Percentiles rank a stretch among this genome's conserved stretches.
phyloP scores from a whole-genome alignment of 495 filamentous ascomycete genomes.

The Annulohypoxylon bovei region DNA sequence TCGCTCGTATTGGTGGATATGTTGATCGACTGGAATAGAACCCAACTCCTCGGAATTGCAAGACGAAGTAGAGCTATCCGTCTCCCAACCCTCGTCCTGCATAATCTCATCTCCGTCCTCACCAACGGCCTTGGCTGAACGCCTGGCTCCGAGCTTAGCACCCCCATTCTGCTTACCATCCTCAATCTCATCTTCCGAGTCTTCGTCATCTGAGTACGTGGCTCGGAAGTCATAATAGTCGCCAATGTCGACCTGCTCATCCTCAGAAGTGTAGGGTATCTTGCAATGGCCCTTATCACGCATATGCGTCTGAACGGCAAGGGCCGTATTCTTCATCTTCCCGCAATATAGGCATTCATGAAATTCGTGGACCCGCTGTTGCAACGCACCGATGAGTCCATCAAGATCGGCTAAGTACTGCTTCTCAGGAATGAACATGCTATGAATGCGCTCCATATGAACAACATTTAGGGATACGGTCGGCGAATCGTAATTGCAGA shows the following conservation, averaged over 20 bases:
- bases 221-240: constrained; percentile 97
- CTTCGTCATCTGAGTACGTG: constrained; percentile 85
- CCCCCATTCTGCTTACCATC: constrained; percentile 62
- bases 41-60: constrained; percentile 80
- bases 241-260: constrained; percentile 94
- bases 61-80: constrained; percentile 84
- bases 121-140: constrained; percentile 56
- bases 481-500: constrained; percentile 85
- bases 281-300: constrained; percentile 95
- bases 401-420: constrained; percentile 81
- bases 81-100: constrained; percentile 88
- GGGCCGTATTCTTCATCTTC: constrained; percentile 74
- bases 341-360: constrained; percentile 82
- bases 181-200: constrained; percentile 68
- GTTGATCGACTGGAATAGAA: constrained; percentile 73
- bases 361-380: constrained; percentile 77
- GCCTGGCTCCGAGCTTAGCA: constrained; percentile 65
- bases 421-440: constrained; percentile 95
- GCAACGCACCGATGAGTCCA: constrained; percentile 78
- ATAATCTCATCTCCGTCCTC: constrained; percentile 61
- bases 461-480: constrained; percentile 75
- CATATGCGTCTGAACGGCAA: constrained; percentile 93
- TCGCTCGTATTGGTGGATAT: constrained; percentile 66
- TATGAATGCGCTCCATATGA: constrained; percentile 93
- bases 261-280: constrained; percentile 89